Percentiles rank a stretch among this genome's conserved stretches.
These are phyloP conservation scores for Setaria italica DNA, from an alignment of 202 grass and related monocot genomes.

Conservation along the genomic window DNA sequence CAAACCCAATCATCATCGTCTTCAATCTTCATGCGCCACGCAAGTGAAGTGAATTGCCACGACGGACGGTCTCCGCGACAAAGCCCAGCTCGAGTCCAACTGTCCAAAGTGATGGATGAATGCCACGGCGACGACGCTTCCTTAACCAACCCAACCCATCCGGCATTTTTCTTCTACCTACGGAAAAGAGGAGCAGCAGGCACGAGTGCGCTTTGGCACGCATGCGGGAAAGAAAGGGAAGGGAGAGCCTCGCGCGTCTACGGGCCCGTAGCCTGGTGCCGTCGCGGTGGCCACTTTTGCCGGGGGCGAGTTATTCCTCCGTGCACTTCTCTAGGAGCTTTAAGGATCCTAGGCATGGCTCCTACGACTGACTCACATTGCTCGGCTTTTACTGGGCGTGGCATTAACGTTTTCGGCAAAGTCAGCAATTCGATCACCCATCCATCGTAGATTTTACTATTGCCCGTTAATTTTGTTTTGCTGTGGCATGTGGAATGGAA, in stretches of 20 bases:
- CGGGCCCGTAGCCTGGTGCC: neutral
- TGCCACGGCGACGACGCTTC: neutral
- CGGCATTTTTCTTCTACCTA: neutral
- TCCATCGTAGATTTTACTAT: neutral
- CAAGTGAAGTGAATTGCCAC: no score
- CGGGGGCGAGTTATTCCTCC: constrained; percentile 20
- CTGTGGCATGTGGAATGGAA: neutral
- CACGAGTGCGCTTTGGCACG: constrained; percentile 17
- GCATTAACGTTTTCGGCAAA: neutral
- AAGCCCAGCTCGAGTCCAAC: neutral
- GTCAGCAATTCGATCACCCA: neutral
- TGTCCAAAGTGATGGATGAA: neutral
- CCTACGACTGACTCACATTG: neutral
- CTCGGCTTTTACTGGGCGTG: neutral
- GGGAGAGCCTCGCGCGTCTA: neutral
- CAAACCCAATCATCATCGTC: no score
- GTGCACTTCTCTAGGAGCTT: constrained; percentile 45
- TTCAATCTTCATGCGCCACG: neutral
- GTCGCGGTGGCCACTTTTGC: neutral
- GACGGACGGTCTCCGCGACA: neutral
- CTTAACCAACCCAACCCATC: no score
- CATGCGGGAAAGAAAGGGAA: neutral
- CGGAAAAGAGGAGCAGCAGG: no score
- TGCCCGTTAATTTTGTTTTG: neutral
- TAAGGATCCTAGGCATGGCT: constrained; percentile 30